Conservation (phyloP, 805 yeast species). For the Saturnispora dispora region DNA sequence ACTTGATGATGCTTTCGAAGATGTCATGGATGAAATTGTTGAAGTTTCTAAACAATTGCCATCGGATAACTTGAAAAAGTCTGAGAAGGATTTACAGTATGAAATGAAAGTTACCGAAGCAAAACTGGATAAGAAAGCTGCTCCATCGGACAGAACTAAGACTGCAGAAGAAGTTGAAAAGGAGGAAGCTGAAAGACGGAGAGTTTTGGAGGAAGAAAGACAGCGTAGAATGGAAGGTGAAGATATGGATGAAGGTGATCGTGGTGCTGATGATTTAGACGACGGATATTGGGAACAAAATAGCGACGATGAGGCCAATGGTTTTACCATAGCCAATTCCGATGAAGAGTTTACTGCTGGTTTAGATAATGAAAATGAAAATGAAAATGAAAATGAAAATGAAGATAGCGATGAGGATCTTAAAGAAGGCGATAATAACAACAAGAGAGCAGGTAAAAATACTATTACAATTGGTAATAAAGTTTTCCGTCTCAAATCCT, state of each 20-base stretch:
- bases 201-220: constrained; percentile 59
- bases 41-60: constrained; percentile 20
- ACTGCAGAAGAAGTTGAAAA: constrained; percentile 60
- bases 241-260: constrained; percentile 26
- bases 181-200: constrained; percentile 53
- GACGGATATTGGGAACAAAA: constrained; percentile 61
- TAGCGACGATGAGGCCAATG: constrained; percentile 39
- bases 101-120: constrained; percentile 60
- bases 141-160: constrained; percentile 73
- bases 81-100: constrained; percentile 42
- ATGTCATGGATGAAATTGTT: constrained; percentile 40
- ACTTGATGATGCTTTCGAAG: constrained; percentile 66
- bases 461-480: constrained; percentile 29
- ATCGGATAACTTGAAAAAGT: constrained; percentile 24
- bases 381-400: constrained; percentile 26
- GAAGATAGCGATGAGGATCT: constrained; percentile 20
- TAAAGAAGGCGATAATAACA: constrained; percentile 8
- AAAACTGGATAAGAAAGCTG: constrained; percentile 64
- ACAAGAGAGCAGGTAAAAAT: constrained; percentile 9
- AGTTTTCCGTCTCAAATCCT: constrained; percentile 18
- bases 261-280: constrained; percentile 59
- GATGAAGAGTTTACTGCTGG: constrained; percentile 30
- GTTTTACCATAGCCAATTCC: constrained; percentile 32
- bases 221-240: constrained; percentile 66
- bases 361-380: constrained; percentile 32